Evolutionary conservation across 2,329 filamentous ascomycete genomes (phyloP), one percentile per base, ranked within the genome.

Genomic region (Lachnellula subtilissima): DNA sequence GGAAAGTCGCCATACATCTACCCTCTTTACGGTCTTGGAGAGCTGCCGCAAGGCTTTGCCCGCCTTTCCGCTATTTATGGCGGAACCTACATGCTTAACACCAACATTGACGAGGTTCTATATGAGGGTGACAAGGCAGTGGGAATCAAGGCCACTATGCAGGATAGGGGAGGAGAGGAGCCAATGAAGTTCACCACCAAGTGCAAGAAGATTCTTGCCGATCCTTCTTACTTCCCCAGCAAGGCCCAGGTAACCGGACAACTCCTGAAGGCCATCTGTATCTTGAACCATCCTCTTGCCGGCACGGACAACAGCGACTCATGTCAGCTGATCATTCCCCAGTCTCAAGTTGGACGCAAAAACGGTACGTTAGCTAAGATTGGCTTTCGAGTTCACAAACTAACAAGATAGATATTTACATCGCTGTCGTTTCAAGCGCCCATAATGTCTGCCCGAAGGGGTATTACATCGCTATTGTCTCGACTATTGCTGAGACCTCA

Each of bases 1-100:
- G 94, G 94, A 75, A 97, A 97, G 77, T 97, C 92, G 12, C 95
- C 94, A 47, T 99, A 97, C 80, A 97, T 99, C 78, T 99, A 99
- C 81, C 95, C 94, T 49, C 86, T 97, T 35, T 99, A 99, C 77
- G 94, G 94, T 60, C 85, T 99, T 50, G 94, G 89, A 72, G 94
- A 99, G 78, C 87, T 99, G 55, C 95, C 94, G 37, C 94, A 99
- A 76, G 93, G 93, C 58, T 99, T 99, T 69, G 94, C 94, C 61
- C 92, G 94, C 74, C 84, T 99, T 53, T 97, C 92, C 42, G 94
- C 94, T 73, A 97, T 99, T 75, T 97, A 99, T 72, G 94, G 94
- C 63, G 94, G 94, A 66, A 99, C 94, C 50, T 99, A 99, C 78
- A 99, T 99, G 92, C 87, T 99, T 69, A 97, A 97, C 81, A 96